Percentiles rank a stretch among this genome's conserved stretches.
Evolutionary conservation across 495 filamentous ascomycete genomes (phyloP).

Genomic region (Penicillium chermesinum): DNA sequence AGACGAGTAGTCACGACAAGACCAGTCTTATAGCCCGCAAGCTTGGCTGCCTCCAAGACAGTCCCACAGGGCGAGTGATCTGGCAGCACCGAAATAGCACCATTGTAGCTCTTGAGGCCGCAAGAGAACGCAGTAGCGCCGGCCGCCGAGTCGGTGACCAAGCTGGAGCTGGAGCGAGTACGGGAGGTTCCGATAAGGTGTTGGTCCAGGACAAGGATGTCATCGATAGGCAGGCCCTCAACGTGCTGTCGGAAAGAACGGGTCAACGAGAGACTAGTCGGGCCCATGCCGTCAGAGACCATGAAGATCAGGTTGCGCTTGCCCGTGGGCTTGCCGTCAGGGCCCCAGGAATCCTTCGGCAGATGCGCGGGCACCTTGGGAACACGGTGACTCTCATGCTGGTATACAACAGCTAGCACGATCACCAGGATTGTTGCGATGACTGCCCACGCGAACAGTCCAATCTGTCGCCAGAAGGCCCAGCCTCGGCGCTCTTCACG

Average conservation of each 20-base stretch:
- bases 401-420: slow-evolving; percentile 67
- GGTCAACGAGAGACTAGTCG: slow-evolving; percentile 80
- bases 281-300: slow-evolving; percentile 98
- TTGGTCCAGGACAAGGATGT: slow-evolving; percentile 73
- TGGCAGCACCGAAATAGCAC: slow-evolving; percentile 84
- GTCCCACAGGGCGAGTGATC: slow-evolving; percentile 85
- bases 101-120: slow-evolving; percentile 88
- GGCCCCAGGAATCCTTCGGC: slow-evolving; percentile 27
- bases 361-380: slow-evolving; percentile 10
- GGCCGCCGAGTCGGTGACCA: slow-evolving; percentile 92
- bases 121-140: slow-evolving; percentile 96
- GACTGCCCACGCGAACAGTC: slow-evolving; percentile 80
- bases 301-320: slow-evolving; percentile 96
- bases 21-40: slow-evolving; percentile 85
- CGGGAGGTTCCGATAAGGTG: slow-evolving; percentile 85
- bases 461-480: slow-evolving; percentile 61
- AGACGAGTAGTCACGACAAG: slow-evolving; percentile 92
- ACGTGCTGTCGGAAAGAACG: slow-evolving; percentile 70
- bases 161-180: slow-evolving; percentile 71
- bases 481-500: slow-evolving; percentile 33
- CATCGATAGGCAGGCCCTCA: slow-evolving; percentile 60
- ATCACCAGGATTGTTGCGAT: slow-evolving; percentile 78
- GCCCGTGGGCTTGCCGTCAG: slow-evolving; percentile 51
- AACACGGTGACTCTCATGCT: slow-evolving; percentile 48
- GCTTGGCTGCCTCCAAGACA: slow-evolving; percentile 89